Evolutionary conservation across 2,329 filamentous ascomycete species (phyloP), one percentile per base, ranked within the genome.

Genomic region (Exophiala sideris): DNA sequence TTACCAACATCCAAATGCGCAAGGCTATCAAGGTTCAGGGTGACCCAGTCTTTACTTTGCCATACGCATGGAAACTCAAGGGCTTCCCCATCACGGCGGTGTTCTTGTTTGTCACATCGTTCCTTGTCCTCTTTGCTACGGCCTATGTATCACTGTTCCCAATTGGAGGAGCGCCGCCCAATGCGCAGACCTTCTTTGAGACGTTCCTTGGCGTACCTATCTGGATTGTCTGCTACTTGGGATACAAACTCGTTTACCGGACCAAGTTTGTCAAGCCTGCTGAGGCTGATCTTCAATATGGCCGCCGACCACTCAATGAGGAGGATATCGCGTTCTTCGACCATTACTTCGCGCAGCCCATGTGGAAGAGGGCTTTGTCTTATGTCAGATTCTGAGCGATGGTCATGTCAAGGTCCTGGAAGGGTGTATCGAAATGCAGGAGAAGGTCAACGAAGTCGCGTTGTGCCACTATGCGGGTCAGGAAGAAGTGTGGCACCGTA

Each of bases 1-100:
- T 46, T 40, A 45, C 40, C 32, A 91, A 96, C 72, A 94, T 96
- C 66, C 89, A 90, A 52, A 96, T 96, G 80, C 89, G 91, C 59
- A 10, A 21, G 12, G 49, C 49, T 7, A 38, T 51, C 21, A 51
- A 51, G 11, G 32, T 12, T 11, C 49, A 51, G 14, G 40, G 33
- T n/a, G 49, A 51, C 32, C 40, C 40, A 3, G 41, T 34, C 4
- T 44, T 33, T 32, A 21, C 5, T 11, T 9, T 45, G 21, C 41
- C 41, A 3, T 44, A 51, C 41, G 49, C 49, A 16, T 51, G 33
- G 40, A 51, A 46, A 21, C 7, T 45, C 8, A n/a, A 11, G 18
- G 39, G 16, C 18, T 51, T 39, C 8, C 49, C 49, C 4, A 8
- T 46, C 2, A 44, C 18, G 2, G 32, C 41, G 10, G 20, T 44